Evolutionary conservation across 768 basidiomycete genomes (phyloP), one percentile per base, ranked within the genome.

Genomic region (Boletellus emodensis): DNA sequence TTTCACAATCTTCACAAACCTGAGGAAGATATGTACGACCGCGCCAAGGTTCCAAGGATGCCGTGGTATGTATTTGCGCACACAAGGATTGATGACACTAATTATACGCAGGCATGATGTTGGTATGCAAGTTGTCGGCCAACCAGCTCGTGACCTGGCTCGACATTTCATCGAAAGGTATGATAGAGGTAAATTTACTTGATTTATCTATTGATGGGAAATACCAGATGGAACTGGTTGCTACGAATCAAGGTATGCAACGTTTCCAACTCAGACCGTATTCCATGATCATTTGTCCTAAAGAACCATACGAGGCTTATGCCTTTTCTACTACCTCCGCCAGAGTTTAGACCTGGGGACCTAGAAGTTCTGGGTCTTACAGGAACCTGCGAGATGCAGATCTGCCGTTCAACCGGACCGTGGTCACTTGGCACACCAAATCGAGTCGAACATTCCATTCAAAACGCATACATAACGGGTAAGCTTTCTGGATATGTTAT

Each of bases 301-400:
- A 61, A 94, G 90, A 97, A 96, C 60, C 96, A 99, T 63, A 78
- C 85, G n/a, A 82, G 86, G 48, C 67, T 76, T 22, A 93, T 97
- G 91, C 94, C 95, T 6, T 95, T 95, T 75, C 72, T 98, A 39
- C 69, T 96, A 30, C 96, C 96, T 13, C 89, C 95, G 28, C 83
- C 95, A 0, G 96, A 99, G 61, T 98, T 93, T 68, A 90, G 77
- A 56, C 79, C 84, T 14, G 78, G 79, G 6, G 92, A 98, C 55
- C 76, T 99, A 6, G 72, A 80, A 22, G 76, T 82, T 20, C 74
- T 90, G 71, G 88, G 90, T 32, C 75, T 99, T 36, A 92, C 90
- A 1, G 96, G 96, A 8, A 98, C 95, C 0, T 97, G 94, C 67
- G 96, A 99, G 65, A 76, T 96, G 63, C 96, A 99, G 63, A 92